A percentile compares a stretch with the other conserved stretches of the same genome.
These are phyloP conservation scores for Xylaria digitata DNA, from an alignment of 2,329 filamentous ascomycete species.

Conservation along the genomic window DNA sequence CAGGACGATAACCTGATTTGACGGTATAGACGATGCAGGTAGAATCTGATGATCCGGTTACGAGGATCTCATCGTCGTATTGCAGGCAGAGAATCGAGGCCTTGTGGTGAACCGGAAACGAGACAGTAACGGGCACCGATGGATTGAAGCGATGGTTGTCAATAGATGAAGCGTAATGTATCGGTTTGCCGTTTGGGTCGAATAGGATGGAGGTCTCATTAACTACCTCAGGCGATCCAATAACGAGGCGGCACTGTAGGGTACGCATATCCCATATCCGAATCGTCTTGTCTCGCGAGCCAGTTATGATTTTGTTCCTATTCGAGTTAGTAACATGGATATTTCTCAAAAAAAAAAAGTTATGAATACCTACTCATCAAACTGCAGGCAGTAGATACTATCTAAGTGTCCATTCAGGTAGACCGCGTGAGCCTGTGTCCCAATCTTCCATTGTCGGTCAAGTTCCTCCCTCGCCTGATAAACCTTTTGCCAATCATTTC, in stretches of 20 bases:
- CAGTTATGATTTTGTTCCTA: conserved; percentile 94
- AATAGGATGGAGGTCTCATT: conserved; percentile 62
- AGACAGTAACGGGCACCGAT: conserved; percentile 66
- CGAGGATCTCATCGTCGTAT: conserved; percentile 91
- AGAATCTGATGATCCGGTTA: conserved; percentile 93
- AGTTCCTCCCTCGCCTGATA: conserved; percentile 82
- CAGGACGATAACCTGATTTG: conserved; percentile 79
- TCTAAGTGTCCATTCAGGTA: conserved; percentile 95
- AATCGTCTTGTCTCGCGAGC: conserved; percentile 94
- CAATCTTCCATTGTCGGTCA: conserved; percentile 81
- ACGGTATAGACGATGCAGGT: conserved; percentile 94
- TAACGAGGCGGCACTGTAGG: conserved; percentile 84
- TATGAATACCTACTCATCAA: conserved; percentile 79
- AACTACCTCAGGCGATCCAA: conserved; percentile 79
- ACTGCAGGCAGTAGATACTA: conserved; percentile 97
- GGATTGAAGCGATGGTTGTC: conserved; percentile 59
- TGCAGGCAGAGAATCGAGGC: conserved; percentile 95
- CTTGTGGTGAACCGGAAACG: conserved; percentile 78
- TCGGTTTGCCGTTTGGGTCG: conserved; percentile 62
- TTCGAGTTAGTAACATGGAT: conserved; percentile 50
- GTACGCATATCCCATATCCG: conserved; percentile 96
- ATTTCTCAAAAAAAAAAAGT: not conserved
- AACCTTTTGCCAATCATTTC: conserved; percentile 87
- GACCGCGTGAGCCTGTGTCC: conserved; percentile 77
- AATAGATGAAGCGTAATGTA: conserved; percentile 66